Base-by-base conservation (phyloP, 1,284 basidiomycete species). In the Ustilago curta region DNA sequence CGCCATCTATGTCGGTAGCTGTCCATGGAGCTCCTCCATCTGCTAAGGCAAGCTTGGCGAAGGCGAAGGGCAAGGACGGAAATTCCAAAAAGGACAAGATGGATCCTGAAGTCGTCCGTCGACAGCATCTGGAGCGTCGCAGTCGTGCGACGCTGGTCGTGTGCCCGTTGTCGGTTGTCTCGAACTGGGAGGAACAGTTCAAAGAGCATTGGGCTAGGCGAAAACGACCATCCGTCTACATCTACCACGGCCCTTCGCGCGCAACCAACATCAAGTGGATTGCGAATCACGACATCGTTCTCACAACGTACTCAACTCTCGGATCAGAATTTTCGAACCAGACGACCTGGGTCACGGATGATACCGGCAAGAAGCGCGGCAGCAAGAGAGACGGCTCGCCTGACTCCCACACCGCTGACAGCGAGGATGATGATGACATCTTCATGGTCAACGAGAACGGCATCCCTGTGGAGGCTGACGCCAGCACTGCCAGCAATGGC, bases 141-240 rank as follows among this genome's bases (percentile, higher is more conserved):
- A 93, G 92, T 79, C 90, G 94, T 48, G 97, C 92, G 8, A 98
- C 97, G 0, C 87, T 99, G n/a, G 93, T 99, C 76, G 90, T 99
- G 27, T 98, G 97, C 79, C 97, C 97, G 8, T 88, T 99, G 58
- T 96, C 94, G 23, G 97, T 97, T 2, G 93, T 99, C 1, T 91
- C 93, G 49, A 99, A 98, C 83, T 99, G 97, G 97, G 96, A 99
- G 86, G 94, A 97, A 73, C 97, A 99, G 85, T 93, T 99, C 84
- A 90, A 91, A 66, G 95, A 98, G 83, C 97, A 99, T 86, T 85
- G 83, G 83, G 31, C 40, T 1, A 37, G 59, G 8, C 44, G 54
- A 18, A 59, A 69, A 16, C 72, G 52, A 27, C 83, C 83, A 0
- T 62, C 90, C 27, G 91, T 99, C 35, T 99, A 98, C 86, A 90